A percentile compares a stretch with the other conserved stretches of the same genome.
These are phyloP conservation scores for Trichosanthes truncata DNA, from an alignment of 306 rosid species.

Conservation along the genomic window DNA sequence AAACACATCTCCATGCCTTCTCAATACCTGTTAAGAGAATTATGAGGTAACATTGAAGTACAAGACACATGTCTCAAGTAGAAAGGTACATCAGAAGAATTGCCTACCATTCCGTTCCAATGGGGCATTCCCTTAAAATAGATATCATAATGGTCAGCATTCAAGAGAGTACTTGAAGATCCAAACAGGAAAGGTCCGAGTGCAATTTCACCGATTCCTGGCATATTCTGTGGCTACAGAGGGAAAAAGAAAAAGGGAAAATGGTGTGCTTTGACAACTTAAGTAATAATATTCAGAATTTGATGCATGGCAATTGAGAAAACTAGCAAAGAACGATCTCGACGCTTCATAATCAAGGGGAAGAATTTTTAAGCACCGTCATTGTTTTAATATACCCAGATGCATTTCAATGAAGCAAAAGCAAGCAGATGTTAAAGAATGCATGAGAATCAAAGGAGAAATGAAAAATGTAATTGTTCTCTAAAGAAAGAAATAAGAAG, in stretches of 20 bases:
- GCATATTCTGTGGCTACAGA: constrained; percentile 53
- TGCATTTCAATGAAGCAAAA: background rate
- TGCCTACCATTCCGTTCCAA: constrained; percentile 63
- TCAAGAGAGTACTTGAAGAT: constrained; percentile 60
- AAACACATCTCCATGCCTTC: constrained; percentile 93
- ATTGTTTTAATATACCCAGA: background rate
- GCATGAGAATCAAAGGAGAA: background rate
- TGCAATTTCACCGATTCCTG: constrained; percentile 91
- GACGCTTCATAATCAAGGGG: background rate
- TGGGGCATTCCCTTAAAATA: constrained; percentile 83
- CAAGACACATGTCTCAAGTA: background rate
- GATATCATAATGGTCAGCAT: constrained; percentile 72
- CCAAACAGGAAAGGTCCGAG: constrained; percentile 77
- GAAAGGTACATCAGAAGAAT: constrained; percentile 13
- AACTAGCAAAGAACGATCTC: background rate
- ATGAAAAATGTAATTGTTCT: background rate
- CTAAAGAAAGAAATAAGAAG: background rate
- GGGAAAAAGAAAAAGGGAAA: background rate
- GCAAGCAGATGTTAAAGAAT: background rate
- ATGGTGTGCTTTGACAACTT: background rate
- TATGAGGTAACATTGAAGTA: constrained; percentile 5
- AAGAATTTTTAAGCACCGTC: background rate
- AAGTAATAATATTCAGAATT: background rate
- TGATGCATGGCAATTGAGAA: background rate
- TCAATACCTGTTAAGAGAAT: constrained; percentile 36